Evolutionary conservation across 257 asterid genomes (phyloP).

Genomic region (Gentiana macrophylla): DNA sequence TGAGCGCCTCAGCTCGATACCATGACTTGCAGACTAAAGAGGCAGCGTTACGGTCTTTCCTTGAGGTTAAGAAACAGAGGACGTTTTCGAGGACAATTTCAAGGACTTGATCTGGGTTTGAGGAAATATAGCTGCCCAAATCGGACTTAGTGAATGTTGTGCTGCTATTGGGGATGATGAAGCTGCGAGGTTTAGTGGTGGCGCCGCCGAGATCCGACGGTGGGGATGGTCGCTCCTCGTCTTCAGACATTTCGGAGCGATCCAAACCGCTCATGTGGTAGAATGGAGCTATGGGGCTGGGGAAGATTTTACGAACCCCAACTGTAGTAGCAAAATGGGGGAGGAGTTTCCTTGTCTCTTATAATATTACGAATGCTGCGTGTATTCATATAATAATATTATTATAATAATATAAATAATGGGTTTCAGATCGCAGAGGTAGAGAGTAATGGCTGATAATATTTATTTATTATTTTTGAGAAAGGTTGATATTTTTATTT

Average conservation of each 20-base stretch:
- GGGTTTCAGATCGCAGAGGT: too few relatives aligned
- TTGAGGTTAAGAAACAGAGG: conserved; percentile 34
- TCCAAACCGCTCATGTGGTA: conserved; percentile 26
- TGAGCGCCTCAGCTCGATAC: conserved; percentile 37
- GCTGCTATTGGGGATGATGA: conserved; percentile 5
- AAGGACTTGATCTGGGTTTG: conserved; percentile 34
- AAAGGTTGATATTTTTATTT: too few relatives aligned
- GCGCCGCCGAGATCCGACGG: conserved; percentile 20
- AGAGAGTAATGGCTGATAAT: too few relatives aligned
- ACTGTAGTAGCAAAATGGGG: too few relatives aligned
- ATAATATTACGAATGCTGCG: too few relatives aligned
- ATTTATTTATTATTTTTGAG: too few relatives aligned
- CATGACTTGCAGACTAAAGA: conserved; percentile 45
- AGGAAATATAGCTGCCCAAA: conserved; percentile 9
- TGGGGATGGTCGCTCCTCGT: conserved; percentile 20
- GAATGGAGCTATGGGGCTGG: neutral
- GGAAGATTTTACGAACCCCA: too few relatives aligned
- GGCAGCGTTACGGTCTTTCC: conserved; percentile 44
- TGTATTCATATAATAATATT: too few relatives aligned
- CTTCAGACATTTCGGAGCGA: conserved; percentile 38
- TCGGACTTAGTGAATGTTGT: conserved; percentile 8
- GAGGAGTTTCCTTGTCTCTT: too few relatives aligned
- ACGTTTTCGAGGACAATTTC: conserved; percentile 45
- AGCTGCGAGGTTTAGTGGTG: conserved; percentile 11
- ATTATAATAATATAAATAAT: too few relatives aligned